A percentile compares a stretch with the other conserved stretches of the same genome.
phyloP scores from a whole-genome alignment of 306 rosid genomes.

The Cicer pinnatifidum region DNA sequence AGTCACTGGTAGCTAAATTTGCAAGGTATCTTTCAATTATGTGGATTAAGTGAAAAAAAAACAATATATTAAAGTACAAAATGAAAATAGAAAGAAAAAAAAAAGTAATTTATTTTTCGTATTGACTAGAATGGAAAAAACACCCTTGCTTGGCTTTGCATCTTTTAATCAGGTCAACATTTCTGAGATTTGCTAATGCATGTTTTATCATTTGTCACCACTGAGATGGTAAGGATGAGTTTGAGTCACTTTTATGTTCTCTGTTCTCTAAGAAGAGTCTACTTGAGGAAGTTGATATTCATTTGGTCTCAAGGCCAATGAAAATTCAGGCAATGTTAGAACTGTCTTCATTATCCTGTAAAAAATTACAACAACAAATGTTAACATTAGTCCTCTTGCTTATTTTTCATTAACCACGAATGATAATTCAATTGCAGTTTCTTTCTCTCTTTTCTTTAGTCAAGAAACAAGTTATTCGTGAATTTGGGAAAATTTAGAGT shows the following conservation, averaged over 20 bases:
- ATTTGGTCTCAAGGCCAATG: too few relatives aligned
- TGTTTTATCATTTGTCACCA: constrained; percentile 54
- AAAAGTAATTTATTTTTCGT: constrained; percentile 5
- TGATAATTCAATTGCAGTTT: too few relatives aligned
- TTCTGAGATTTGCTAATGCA: constrained; percentile 33
- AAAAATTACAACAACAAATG: too few relatives aligned
- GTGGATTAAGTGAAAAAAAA: constrained; percentile 5
- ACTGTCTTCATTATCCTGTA: too few relatives aligned
- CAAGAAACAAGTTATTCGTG: constrained; percentile 21
- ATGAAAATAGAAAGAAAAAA: background rate
- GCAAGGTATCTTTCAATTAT: constrained; percentile 38
- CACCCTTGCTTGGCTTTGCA: constrained; percentile 42
- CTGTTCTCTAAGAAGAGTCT: too few relatives aligned
- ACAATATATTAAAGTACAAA: constrained; percentile 41
- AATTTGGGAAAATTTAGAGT: constrained; percentile 37
- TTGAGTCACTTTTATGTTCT: constrained; percentile 10
- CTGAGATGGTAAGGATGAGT: constrained; percentile 54
- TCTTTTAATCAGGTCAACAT: constrained; percentile 37
- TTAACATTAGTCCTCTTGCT: background rate
- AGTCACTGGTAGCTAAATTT: constrained; percentile 49
- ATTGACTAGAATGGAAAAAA: background rate
- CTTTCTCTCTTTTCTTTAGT: background rate
- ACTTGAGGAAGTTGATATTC: too few relatives aligned
- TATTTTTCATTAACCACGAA: too few relatives aligned
- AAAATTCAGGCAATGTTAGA: too few relatives aligned